Conservation (phyloP, 257 asterid genomes). For the Ligustrum vulgare region DNA sequence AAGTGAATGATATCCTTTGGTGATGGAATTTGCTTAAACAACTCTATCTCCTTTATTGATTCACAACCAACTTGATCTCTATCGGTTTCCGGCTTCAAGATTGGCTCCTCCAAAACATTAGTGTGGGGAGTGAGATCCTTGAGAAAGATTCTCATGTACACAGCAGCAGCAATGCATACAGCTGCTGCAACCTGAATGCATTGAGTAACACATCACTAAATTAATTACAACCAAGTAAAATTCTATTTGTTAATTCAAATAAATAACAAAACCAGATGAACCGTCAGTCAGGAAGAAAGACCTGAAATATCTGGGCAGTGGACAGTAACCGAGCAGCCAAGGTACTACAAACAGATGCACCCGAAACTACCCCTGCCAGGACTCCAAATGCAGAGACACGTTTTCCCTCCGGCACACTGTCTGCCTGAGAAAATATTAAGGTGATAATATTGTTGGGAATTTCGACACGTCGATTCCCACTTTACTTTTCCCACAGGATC, state of each 20-base stretch:
- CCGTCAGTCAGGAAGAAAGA: slow-evolving; percentile 3
- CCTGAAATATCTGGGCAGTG: slow-evolving; percentile 45
- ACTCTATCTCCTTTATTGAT: background rate
- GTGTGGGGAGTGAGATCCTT: slow-evolving; percentile 10
- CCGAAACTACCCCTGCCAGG: slow-evolving; percentile 47
- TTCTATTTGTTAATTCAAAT: background rate
- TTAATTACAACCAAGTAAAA: background rate
- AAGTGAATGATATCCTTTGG: slow-evolving; percentile 19
- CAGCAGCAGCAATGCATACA: slow-evolving; percentile 19
- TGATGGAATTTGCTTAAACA: slow-evolving; percentile 4
- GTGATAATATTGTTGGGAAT: too few species aligned
- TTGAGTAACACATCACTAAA: too few species aligned
- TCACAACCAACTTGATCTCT: background rate
- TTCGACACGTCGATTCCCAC: too few species aligned
- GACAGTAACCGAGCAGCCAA: slow-evolving; percentile 55
- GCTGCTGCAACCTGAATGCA: slow-evolving; percentile 30
- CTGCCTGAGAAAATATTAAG: slow-evolving; percentile 40
- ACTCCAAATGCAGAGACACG: slow-evolving; percentile 57
- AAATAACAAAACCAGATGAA: background rate
- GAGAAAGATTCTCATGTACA: slow-evolving; percentile 32
- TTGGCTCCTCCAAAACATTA: slow-evolving; percentile 12
- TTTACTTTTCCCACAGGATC: too few species aligned
- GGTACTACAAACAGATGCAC: slow-evolving; percentile 52
- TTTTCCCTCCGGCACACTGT: slow-evolving; percentile 48
- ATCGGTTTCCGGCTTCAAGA: slow-evolving; percentile 2